Evolutionary conservation across 2,329 filamentous ascomycete species (phyloP), one percentile per base, ranked within the genome.

Genomic region (Talaromyces sp.): DNA sequence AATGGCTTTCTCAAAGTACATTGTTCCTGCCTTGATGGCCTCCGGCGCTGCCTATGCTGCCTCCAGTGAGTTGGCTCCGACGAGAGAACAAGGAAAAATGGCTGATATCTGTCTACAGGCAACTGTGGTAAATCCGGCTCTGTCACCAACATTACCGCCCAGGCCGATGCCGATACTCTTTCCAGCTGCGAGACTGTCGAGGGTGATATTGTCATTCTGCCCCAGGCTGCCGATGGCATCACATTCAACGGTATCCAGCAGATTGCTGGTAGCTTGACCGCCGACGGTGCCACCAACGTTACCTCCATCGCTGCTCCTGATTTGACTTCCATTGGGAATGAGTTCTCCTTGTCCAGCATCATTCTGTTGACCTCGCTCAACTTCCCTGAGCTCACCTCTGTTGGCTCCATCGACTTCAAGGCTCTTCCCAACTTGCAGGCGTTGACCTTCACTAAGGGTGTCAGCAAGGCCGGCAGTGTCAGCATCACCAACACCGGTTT

Each of bases 401-500:
- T 96, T 68, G 85, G 86, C 70, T 79, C 80, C 65, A 89, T 98
- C 77, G 79, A 85, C 70, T 93, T 91, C 85, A 82, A 85, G 66
- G 90, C 90, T 70, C 86, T 97, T 49, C 89, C 89, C 68, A 81
- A 82, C 69, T 82, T 91, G 45, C 83, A 86, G 73, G 72, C 75
- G 38, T 80, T 91, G 53, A 80, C 79, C 65, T 90, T 91, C 81
- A 80, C 82, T 79, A 75, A 85, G 82, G 76, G 85, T 80, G 83
- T 98, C 73, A 87, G 84, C 72, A 82, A 87, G 77, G 91, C 67
- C 67, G 81, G 81, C 69, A 85, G 81, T 69, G 86, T 99, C 71
- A 80, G 82, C 71, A 93, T 99, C 77, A 86, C 88, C 80, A 95
- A 99, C 83, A 99, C 95, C 60, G 88, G 89, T 79, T 86, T 99